phyloP scores from a whole-genome alignment of 2,329 filamentous ascomycete genomes.

The Sporothrix variecibatus region DNA sequence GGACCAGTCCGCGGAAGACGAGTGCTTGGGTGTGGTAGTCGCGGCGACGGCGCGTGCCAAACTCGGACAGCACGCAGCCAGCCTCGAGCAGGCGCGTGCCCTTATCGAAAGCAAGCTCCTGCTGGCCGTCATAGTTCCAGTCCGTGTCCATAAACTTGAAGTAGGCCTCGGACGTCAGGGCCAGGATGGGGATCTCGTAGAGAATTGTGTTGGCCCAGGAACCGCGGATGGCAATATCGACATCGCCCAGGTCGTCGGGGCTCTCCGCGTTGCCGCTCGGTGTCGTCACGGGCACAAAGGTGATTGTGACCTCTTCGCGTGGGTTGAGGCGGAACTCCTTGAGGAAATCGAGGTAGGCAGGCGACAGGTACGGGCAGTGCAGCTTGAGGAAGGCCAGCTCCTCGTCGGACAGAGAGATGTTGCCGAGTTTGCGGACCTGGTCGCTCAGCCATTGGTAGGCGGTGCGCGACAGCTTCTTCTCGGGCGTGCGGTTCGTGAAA shows the following conservation, averaged over 20 bases:
- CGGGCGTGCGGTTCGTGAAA: conserved; percentile 92
- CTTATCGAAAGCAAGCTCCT: conserved; percentile 82
- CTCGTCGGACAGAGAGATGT: conserved; percentile 75
- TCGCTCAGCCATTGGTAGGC: conserved; percentile 83
- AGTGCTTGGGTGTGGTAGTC: conserved; percentile 95
- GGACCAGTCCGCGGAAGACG: conserved; percentile 82
- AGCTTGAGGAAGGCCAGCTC: conserved; percentile 78
- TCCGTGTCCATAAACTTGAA: conserved; percentile 95
- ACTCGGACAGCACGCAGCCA: conserved; percentile 90
- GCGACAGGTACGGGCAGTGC: conserved; percentile 77
- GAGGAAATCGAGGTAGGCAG: conserved; percentile 78
- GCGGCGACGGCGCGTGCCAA: conserved; percentile 83
- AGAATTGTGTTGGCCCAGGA: conserved; percentile 94
- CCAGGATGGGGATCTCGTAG: conserved; percentile 93
- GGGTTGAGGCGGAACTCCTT: conserved; percentile 80
- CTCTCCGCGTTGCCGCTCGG: conserved; percentile 45
- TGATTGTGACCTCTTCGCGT: conserved; percentile 72
- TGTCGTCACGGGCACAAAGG: conserved; percentile 59
- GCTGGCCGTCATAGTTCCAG: conserved; percentile 85
- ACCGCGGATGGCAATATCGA: conserved; percentile 76
- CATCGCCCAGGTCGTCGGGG: conserved; percentile 64
- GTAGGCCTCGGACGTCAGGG: conserved; percentile 91
- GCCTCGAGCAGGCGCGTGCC: conserved; percentile 74
- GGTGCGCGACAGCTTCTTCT: conserved; percentile 83
- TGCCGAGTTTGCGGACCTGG: conserved; percentile 82